Conservation (phyloP, 768 basidiomycete genomes). For the Lentinula raphanica region DNA sequence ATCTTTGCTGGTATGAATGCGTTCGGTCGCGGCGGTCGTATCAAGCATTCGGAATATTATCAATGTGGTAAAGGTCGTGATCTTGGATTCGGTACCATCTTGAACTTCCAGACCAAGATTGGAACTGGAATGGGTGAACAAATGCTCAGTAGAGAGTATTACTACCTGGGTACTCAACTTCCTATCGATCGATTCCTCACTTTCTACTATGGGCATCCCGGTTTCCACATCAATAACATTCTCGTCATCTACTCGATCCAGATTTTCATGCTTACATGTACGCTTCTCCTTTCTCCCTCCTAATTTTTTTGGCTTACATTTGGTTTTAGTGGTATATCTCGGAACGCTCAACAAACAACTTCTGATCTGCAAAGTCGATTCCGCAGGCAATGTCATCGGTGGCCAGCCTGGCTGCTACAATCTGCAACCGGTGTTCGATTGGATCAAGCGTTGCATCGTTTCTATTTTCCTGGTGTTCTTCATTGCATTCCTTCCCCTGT, state of each 20-base stretch:
- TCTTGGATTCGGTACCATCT: slow-evolving; percentile 96
- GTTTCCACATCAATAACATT: slow-evolving; percentile 99
- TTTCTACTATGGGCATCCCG: slow-evolving; percentile 99
- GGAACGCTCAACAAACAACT: slow-evolving; percentile 95
- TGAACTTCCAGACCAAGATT: slow-evolving; percentile 99
- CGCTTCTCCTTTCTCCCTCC: slow-evolving; percentile 27
- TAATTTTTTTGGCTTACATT: slow-evolving; percentile 9
- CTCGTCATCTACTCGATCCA: slow-evolving; percentile 98
- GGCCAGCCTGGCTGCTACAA: slow-evolving; percentile 95
- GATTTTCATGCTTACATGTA: slow-evolving; percentile 92
- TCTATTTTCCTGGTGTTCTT: slow-evolving; percentile 99
- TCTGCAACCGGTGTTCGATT: slow-evolving; percentile 92
- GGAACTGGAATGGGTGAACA: slow-evolving; percentile 99
- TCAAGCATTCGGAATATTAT: slow-evolving; percentile 99
- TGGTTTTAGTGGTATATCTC: slow-evolving; percentile 72
- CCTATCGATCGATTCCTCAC: slow-evolving; percentile 98
- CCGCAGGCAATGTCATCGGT: slow-evolving; percentile 68
- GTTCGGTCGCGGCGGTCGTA: slow-evolving; percentile 94
- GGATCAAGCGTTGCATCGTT: slow-evolving; percentile 94
- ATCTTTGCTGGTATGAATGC: slow-evolving; percentile 99
- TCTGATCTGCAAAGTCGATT: slow-evolving; percentile 81
- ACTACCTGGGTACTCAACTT: slow-evolving; percentile 96
- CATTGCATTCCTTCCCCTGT: slow-evolving; percentile 94
- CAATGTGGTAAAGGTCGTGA: slow-evolving; percentile 99
- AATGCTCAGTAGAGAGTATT: slow-evolving; percentile 99